These are phyloP conservation scores for Vaccinium myrtillus DNA, from an alignment of 148 eudicot species.

Conservation along the genomic window DNA sequence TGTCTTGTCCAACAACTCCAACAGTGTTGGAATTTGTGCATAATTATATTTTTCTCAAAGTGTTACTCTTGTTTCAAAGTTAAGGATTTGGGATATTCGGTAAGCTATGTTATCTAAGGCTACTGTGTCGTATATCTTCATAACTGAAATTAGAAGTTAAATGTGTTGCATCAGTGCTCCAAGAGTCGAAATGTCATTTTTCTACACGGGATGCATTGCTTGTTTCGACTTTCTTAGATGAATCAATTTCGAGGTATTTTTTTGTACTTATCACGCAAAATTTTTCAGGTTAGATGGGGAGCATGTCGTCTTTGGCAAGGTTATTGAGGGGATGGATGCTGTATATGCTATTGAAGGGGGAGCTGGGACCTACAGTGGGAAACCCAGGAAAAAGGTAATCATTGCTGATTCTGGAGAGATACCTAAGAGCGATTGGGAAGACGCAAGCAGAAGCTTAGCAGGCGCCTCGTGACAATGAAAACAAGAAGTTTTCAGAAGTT, in stretches of 20 bases:
- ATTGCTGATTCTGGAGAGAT: conserved; percentile 88
- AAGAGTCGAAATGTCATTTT: not conserved
- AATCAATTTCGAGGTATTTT: not conserved
- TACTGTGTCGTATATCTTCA: not conserved
- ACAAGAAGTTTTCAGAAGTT: conserved; percentile 7
- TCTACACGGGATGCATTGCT: not conserved
- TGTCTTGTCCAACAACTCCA: not conserved
- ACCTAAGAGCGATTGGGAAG: conserved; percentile 79
- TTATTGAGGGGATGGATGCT: conserved; percentile 90
- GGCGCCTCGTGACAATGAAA: conserved; percentile 20
- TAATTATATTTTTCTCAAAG: not conserved
- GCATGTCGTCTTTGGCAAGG: conserved; percentile 89
- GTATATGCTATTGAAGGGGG: conserved; percentile 93
- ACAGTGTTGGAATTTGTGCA: not conserved
- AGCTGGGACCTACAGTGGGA: conserved; percentile 96
- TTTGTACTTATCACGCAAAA: not conserved
- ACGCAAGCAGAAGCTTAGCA: conserved; percentile 36
- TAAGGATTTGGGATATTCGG: not conserved
- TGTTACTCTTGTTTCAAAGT: not conserved
- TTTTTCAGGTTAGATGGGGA: conserved; percentile 80
- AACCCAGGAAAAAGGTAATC: conserved; percentile 89
- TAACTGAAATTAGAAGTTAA: not conserved
- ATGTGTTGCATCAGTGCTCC: not conserved
- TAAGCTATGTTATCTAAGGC: not conserved
- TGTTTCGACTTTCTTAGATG: not conserved